Evolutionary conservation across 2,329 filamentous ascomycete genomes (phyloP).

Genomic region (Cucurbitaria berberidis): DNA sequence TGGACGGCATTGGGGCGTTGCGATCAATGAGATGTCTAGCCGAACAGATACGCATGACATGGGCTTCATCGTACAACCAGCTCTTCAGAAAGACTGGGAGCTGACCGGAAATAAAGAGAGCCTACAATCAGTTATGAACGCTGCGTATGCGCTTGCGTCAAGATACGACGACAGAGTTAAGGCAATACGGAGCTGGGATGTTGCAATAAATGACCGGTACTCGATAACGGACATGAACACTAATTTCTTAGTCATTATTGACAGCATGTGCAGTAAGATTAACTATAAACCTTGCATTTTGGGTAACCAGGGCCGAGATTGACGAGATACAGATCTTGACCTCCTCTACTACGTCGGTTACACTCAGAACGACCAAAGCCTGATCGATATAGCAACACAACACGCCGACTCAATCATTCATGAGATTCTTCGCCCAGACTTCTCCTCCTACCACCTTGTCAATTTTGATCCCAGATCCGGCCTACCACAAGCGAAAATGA

Average conservation of each 20-base stretch:
- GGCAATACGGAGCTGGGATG: slow-evolving; percentile 60
- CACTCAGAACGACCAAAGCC: slow-evolving; percentile 31
- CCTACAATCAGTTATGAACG: slow-evolving; percentile 50
- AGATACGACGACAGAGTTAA: slow-evolving; percentile 51
- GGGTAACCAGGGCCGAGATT: background rate
- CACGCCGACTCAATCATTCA: slow-evolving; percentile 48
- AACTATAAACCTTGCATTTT: background rate
- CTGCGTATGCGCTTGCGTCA: slow-evolving; percentile 54
- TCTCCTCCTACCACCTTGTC: slow-evolving; percentile 53
- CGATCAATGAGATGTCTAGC: slow-evolving; percentile 41
- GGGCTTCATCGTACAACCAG: slow-evolving; percentile 61
- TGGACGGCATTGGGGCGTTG: slow-evolving; percentile 41
- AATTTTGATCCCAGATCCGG: slow-evolving; percentile 55
- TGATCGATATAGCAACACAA: slow-evolving; percentile 47
- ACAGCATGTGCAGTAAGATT: slow-evolving; percentile 50
- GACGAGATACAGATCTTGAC: slow-evolving; percentile 42
- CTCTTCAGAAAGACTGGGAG: slow-evolving; percentile 56
- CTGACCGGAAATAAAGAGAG: slow-evolving; percentile 51
- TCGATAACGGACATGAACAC: slow-evolving; percentile 44
- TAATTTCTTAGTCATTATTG: slow-evolving; percentile 53
- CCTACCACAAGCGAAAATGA: slow-evolving; percentile 53
- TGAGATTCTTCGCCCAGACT: slow-evolving; percentile 44
- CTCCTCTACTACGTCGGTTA: slow-evolving; percentile 48
- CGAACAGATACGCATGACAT: slow-evolving; percentile 62
- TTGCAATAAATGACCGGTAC: slow-evolving; percentile 46